These are phyloP conservation scores for Dinochytrium kinnereticum DNA, from an alignment of 371 early-diverging fungal species.

Conservation along the genomic window DNA sequence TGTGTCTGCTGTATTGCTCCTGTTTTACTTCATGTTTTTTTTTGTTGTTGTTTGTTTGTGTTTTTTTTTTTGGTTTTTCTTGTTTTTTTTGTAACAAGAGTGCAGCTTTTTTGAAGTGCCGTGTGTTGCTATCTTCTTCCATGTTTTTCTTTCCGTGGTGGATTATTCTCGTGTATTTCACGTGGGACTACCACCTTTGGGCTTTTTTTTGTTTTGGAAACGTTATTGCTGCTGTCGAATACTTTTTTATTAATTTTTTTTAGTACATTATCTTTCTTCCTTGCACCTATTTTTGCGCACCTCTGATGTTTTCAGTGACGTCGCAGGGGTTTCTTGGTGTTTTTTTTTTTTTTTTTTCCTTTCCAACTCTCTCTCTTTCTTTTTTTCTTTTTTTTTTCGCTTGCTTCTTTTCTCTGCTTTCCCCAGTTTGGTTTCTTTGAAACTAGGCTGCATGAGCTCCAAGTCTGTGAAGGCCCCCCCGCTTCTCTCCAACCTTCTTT, in stretches of 20 bases:
- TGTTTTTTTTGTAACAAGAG: too few relatives aligned
- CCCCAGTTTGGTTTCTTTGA: background rate
- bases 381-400: background rate
- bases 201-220: conserved; percentile 3
- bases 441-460: background rate
- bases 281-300: background rate
- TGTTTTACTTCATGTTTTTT: background rate
- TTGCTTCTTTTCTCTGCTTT: background rate
- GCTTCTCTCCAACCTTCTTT: too few relatives aligned
- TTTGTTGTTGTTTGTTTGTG: background rate
- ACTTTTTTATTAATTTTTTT: background rate
- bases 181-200: background rate
- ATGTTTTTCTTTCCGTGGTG: too few relatives aligned
- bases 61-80: too few relatives aligned
- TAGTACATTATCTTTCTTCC: background rate
- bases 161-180: background rate
- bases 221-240: too few relatives aligned
- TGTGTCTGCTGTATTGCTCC: too few relatives aligned
- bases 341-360: background rate
- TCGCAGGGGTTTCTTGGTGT: background rate
- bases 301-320: background rate
- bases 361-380: background rate
- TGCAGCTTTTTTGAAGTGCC: too few relatives aligned
- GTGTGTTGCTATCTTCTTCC: too few relatives aligned
- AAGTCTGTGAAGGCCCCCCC: too few relatives aligned